These are phyloP conservation scores for Dactylis glomerata DNA, from an alignment of 176 grass and related monocot species.

Conservation along the genomic window DNA sequence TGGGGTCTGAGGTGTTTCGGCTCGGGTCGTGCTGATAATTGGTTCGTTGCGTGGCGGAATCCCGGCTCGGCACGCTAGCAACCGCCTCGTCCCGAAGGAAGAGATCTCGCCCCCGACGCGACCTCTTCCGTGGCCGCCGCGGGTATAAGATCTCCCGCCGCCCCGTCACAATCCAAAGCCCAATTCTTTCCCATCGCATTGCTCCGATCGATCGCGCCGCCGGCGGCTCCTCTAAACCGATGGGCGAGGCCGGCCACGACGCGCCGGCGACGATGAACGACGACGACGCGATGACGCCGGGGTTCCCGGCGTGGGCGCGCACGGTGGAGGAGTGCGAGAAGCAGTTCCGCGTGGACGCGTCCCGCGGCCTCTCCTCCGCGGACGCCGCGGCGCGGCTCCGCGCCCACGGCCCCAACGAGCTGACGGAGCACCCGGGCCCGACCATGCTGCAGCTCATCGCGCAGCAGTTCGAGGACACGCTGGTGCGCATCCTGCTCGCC, in stretches of 20 bases:
- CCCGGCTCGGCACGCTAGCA: neutral
- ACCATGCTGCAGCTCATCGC: constrained; percentile 58
- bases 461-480: constrained; percentile 85
- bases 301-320: constrained; percentile 82
- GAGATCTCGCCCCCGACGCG: constrained; percentile 7
- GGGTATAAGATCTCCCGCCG: neutral
- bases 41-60: neutral
- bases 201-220: neutral
- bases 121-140: neutral
- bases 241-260: constrained; percentile 63
- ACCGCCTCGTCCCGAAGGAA: neutral
- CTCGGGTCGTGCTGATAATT: neutral
- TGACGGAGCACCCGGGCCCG: constrained; percentile 74
- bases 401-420: constrained; percentile 56
- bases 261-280: constrained; percentile 10
- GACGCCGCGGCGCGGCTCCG: constrained; percentile 45
- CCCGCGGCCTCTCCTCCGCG: constrained; percentile 31
- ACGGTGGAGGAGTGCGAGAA: constrained; percentile 58
- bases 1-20: too few species aligned
- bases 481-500: constrained; percentile 76
- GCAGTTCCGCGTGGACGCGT: neutral
- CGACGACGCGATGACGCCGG: neutral
- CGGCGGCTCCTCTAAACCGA: neutral
- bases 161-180: neutral
- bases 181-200: neutral